A percentile compares a stretch with the other conserved stretches of the same genome.
These are phyloP conservation scores for Solanum virginianum DNA, from an alignment of 257 asterid genomes.

Conservation along the genomic window DNA sequence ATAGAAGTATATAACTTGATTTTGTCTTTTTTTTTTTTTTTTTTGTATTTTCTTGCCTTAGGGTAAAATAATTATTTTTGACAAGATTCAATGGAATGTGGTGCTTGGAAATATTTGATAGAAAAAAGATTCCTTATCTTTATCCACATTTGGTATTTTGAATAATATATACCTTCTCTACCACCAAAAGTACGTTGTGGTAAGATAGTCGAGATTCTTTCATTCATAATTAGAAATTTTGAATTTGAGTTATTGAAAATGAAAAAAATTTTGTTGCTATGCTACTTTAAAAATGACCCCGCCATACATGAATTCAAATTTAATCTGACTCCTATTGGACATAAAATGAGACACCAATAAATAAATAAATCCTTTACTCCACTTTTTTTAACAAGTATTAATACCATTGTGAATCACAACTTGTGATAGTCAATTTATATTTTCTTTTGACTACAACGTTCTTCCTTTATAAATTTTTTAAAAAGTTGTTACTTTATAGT, in stretches of 20 bases:
- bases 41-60: neutral
- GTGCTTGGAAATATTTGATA: neutral
- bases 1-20: neutral
- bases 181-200: too few relatives aligned
- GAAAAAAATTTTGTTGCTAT: too few relatives aligned
- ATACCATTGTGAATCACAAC: neutral
- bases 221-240: too few relatives aligned
- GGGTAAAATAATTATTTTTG: neutral
- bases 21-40: neutral
- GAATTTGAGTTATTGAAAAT: too few relatives aligned
- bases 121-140: neutral
- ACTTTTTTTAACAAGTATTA: neutral
- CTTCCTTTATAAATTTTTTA: neutral
- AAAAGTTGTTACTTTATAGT: neutral
- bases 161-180: neutral
- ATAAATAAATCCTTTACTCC: neutral
- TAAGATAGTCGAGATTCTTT: too few relatives aligned
- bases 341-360: too few relatives aligned
- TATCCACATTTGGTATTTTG: neutral
- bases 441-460: neutral
- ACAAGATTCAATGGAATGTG: neutral
- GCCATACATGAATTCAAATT: too few relatives aligned
- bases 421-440: too few relatives aligned
- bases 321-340: too few relatives aligned
- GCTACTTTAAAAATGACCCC: too few relatives aligned